These are phyloP conservation scores for Aspergillus eucalypticola DNA, from an alignment of 2,329 filamentous ascomycete species.

Conservation along the genomic window DNA sequence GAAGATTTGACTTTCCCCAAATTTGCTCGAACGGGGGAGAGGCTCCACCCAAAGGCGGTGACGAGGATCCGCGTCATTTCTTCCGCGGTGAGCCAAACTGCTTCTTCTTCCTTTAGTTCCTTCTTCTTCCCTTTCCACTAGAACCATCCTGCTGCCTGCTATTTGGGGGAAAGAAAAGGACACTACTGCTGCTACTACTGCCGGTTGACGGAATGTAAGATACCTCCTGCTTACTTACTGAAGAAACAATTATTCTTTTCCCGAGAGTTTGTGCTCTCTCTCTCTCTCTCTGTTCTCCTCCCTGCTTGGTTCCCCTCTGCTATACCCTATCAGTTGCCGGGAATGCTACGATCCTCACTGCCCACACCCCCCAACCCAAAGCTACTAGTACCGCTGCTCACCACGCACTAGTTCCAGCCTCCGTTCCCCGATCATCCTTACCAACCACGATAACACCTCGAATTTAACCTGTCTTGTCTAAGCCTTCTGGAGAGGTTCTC, in stretches of 20 bases:
- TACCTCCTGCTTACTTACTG: background rate
- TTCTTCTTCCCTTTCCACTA: background rate
- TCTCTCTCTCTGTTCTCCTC: too few relatives aligned
- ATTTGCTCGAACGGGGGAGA: background rate
- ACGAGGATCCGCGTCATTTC: conserved; percentile 26
- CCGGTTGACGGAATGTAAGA: background rate
- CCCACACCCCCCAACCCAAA: too few relatives aligned
- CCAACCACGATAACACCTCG: conserved; percentile 5
- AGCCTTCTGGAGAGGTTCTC: background rate
- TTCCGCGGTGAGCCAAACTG: conserved; percentile 13
- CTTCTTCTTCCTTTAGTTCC: conserved; percentile 12
- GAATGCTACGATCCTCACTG: background rate
- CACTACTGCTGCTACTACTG: background rate
- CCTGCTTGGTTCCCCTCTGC: background rate
- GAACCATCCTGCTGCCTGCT: conserved; percentile 5
- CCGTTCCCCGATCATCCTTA: conserved; percentile 7
- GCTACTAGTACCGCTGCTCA: background rate
- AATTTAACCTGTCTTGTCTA: background rate
- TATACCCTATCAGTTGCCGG: too few relatives aligned
- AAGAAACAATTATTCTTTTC: too few relatives aligned
- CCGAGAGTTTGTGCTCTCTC: too few relatives aligned
- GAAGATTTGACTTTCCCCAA: conserved; percentile 1
- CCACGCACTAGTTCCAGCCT: background rate
- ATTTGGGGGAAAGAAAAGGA: too few relatives aligned
- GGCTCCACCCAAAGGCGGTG: conserved; percentile 23